These are phyloP conservation scores for Trichoderma sp. DNA, from an alignment of 2,329 filamentous ascomycete genomes.

Conservation along the genomic window DNA sequence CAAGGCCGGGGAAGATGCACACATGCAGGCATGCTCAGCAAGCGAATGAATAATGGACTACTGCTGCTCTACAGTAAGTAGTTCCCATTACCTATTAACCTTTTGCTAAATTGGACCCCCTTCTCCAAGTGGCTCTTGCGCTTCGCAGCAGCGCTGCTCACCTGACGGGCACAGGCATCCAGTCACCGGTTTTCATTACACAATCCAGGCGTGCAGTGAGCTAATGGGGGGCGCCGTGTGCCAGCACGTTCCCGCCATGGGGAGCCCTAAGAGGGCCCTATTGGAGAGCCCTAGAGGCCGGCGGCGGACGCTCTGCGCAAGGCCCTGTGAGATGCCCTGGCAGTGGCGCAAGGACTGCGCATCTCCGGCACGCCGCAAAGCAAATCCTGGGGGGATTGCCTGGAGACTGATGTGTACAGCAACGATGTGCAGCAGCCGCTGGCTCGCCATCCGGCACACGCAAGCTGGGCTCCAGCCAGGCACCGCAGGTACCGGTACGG, in stretches of 20 bases:
- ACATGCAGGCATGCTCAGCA: not conserved
- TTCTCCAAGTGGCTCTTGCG: conserved; percentile 24
- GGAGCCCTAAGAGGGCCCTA: conserved; percentile 22
- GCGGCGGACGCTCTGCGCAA: conserved; percentile 7
- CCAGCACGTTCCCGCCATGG: conserved; percentile 27
- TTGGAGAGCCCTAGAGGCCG: conserved; percentile 15
- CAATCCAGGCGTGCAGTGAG: conserved; percentile 46
- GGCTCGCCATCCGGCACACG: not conserved
- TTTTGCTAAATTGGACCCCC: not conserved
- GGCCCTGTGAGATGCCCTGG: not conserved
- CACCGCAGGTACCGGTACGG: not conserved
- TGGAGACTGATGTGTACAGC: not conserved
- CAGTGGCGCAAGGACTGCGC: conserved; percentile 9
- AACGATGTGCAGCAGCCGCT: not conserved
- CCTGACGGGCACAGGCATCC: conserved; percentile 35
- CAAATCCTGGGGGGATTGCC: not conserved
- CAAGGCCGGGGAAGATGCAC: not conserved
- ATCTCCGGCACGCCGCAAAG: conserved; percentile 17
- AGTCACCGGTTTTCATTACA: conserved; percentile 55
- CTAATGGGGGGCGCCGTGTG: conserved; percentile 35
- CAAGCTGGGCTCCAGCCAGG: not conserved
- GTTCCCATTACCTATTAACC: not conserved
- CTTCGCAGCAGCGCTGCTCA: conserved; percentile 28
- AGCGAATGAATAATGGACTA: not conserved
- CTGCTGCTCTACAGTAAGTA: not conserved